Conservation (phyloP, 345 rosid genomes). For the Sonneratia alba region DNA sequence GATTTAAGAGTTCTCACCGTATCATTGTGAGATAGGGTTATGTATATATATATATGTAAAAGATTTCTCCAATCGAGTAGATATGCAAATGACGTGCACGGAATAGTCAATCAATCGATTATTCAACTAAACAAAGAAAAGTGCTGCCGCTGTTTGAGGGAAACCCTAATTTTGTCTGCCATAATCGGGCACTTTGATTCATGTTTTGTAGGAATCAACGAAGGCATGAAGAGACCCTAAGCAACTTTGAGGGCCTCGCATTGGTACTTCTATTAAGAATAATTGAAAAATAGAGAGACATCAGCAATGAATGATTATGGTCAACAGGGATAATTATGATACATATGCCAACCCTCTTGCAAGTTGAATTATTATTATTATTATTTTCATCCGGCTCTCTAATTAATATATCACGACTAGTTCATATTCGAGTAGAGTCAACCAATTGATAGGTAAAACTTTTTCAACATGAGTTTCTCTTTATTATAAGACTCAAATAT, state of each 20-base stretch:
- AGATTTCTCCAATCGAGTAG: no score
- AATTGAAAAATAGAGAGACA: background rate
- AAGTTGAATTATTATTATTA: no score
- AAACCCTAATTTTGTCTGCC: slow-evolving; percentile 59
- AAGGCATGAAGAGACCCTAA: slow-evolving; percentile 26
- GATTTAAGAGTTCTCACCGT: no score
- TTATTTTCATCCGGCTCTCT: no score
- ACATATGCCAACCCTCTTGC: no score
- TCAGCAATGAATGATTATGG: background rate
- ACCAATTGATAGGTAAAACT: no score
- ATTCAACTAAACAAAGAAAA: slow-evolving; percentile 11
- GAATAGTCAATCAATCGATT: background rate
- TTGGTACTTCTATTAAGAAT: background rate
- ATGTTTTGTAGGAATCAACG: slow-evolving; percentile 28
- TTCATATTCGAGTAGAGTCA: no score
- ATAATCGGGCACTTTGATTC: slow-evolving; percentile 14
- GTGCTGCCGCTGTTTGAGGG: slow-evolving; percentile 17
- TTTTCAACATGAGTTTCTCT: no score
- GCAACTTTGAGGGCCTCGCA: slow-evolving; percentile 23
- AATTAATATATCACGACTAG: no score
- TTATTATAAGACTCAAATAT: no score
- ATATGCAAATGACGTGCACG: background rate
- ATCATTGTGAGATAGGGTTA: no score
- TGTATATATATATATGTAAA: no score
- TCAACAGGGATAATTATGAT: background rate